A percentile compares a stretch with the other conserved stretches of the same genome.
Conservation (phyloP, 2,329 filamentous ascomycete genomes). For the Aureobasidium vineae region DNA sequence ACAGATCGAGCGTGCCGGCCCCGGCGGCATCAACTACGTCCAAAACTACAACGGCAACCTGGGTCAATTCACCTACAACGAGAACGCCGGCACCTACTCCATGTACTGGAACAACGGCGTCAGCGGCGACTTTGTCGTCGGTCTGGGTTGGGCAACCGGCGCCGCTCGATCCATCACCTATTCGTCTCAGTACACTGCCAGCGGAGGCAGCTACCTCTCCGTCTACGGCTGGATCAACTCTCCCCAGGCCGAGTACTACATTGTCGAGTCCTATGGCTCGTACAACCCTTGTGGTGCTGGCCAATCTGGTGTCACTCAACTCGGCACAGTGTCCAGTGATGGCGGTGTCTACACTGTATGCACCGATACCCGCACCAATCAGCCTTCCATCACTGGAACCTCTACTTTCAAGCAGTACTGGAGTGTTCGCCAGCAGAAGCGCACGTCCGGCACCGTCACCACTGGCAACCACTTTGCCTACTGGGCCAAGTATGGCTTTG, state of each 20-base stretch:
- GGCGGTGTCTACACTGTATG: slow-evolving; percentile 43
- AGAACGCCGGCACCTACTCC: slow-evolving; percentile 30
- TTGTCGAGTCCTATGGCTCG: slow-evolving; percentile 36
- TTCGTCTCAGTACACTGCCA: slow-evolving; percentile 39
- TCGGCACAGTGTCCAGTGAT: slow-evolving; percentile 41
- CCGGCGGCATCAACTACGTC: slow-evolving; percentile 10
- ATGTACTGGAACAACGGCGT: slow-evolving; percentile 28
- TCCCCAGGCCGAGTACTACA: slow-evolving; percentile 6
- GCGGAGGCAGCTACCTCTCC: slow-evolving; percentile 42
- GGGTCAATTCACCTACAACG: slow-evolving; percentile 25
- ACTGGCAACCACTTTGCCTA: slow-evolving; percentile 35
- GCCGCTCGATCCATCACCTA: slow-evolving; percentile 33
- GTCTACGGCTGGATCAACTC: slow-evolving; percentile 36
- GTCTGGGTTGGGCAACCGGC: slow-evolving; percentile 31
- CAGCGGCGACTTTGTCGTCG: slow-evolving; percentile 30
- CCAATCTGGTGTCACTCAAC: slow-evolving; percentile 28
- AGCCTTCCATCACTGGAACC: slow-evolving; percentile 44
- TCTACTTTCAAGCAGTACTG: slow-evolving; percentile 47
- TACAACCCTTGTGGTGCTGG: slow-evolving; percentile 34
- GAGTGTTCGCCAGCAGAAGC: slow-evolving; percentile 42
- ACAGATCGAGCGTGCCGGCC: neutral
- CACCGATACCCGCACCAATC: slow-evolving; percentile 40
- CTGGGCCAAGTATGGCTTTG: slow-evolving; percentile 32
- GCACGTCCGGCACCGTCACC: slow-evolving; percentile 34
- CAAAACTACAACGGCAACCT: slow-evolving; percentile 9